Evolutionary conservation across 257 asterid species (phyloP).

Genomic region (Nemophila menziesii): DNA sequence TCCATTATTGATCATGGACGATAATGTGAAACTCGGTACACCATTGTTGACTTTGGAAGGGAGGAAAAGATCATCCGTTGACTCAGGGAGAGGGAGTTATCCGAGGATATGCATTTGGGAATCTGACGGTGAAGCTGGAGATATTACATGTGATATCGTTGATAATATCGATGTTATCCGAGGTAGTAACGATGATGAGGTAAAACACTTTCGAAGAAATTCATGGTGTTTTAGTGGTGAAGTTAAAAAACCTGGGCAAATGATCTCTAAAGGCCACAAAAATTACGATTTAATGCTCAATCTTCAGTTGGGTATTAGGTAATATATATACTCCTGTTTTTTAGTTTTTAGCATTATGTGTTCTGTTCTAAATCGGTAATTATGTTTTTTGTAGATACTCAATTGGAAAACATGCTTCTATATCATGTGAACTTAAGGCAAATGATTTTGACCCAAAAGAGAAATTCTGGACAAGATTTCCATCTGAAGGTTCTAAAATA

Average conservation of each 20-base stretch:
- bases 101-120: constrained; percentile 96
- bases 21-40: background rate
- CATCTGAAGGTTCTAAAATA: constrained; percentile 47
- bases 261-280: constrained; percentile 52
- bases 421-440: constrained; percentile 31
- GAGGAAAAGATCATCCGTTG: constrained; percentile 64
- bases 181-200: constrained; percentile 48
- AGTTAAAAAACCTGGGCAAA: constrained; percentile 47
- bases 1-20: background rate
- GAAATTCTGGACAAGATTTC: constrained; percentile 59
- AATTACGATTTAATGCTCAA: constrained; percentile 57
- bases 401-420: constrained; percentile 50
- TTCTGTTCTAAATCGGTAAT: constrained; percentile 3
- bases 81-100: constrained; percentile 33
- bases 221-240: constrained; percentile 54
- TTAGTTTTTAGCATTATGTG: background rate
- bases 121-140: constrained; percentile 78
- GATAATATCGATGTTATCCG: constrained; percentile 67
- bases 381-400: constrained; percentile 37
- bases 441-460: constrained; percentile 57
- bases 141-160: constrained; percentile 87
- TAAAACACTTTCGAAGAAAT: constrained; percentile 65
- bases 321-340: background rate
- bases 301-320: constrained; percentile 60
- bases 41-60: constrained; percentile 43